Conservation (phyloP, 2,329 filamentous ascomycete genomes). For the Cephalotrichum gorgonifer region DNA sequence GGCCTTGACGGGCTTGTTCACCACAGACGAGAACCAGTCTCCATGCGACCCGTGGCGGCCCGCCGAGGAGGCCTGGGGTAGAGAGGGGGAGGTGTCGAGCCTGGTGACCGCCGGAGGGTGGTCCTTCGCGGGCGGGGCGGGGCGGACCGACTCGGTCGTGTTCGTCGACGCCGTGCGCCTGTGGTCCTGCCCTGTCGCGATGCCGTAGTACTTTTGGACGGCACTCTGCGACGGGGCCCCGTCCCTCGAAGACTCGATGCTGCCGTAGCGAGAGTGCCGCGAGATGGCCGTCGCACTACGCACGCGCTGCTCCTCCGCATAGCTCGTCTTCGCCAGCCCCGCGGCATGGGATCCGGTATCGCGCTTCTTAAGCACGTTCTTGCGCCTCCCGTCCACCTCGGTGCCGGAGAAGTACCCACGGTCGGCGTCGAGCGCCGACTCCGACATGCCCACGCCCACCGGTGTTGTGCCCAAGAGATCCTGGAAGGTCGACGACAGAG, state of each 20-base stretch:
- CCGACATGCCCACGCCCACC: conserved; percentile 22
- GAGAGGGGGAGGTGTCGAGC: conserved; percentile 37
- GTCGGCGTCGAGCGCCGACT: conserved; percentile 66
- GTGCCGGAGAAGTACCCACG: conserved; percentile 89
- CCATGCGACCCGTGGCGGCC: conserved; percentile 33
- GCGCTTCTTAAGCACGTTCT: conserved; percentile 75
- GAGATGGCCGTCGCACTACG: conserved; percentile 56
- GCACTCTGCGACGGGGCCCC: conserved; percentile 43
- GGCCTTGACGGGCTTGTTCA: conserved; percentile 39
- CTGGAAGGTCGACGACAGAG: conserved; percentile 41
- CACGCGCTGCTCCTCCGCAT: conserved; percentile 62
- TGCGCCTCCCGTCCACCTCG: conserved; percentile 65
- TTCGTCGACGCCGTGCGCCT: conserved; percentile 51
- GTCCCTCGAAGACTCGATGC: conserved; percentile 64
- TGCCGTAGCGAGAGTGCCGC: conserved; percentile 69
- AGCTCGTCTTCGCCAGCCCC: conserved; percentile 49
- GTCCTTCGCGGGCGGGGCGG: conserved; percentile 42
- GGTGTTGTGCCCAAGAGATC: conserved; percentile 20
- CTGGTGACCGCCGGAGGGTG: conserved; percentile 46
- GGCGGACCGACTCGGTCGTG: conserved; percentile 43
- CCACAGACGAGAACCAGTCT: conserved; percentile 43
- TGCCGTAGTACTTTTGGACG: conserved; percentile 60
- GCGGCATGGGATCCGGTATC: conserved; percentile 54
- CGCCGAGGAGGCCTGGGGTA: conserved; percentile 33
- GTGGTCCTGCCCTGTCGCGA: conserved; percentile 29